Evolutionary conservation across 805 yeast genomes (phyloP).

Genomic region (Yarrowia keelungensis): DNA sequence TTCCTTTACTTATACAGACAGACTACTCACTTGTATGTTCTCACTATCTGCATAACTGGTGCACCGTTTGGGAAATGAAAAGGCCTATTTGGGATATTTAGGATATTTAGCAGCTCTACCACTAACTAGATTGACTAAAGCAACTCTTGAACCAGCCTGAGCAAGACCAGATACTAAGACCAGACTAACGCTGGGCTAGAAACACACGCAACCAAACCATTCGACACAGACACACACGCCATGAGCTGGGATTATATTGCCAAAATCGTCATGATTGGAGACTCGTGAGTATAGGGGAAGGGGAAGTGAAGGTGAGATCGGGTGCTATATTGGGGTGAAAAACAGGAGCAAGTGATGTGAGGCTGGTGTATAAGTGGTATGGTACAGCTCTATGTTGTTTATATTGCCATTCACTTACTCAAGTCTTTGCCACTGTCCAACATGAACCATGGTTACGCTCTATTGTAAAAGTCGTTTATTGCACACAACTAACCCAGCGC

Average conservation of each 20-base stretch:
- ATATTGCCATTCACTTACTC: too few species aligned
- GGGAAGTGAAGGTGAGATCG: too few species aligned
- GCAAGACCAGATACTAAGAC: not conserved
- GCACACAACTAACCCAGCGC: constrained; percentile 43
- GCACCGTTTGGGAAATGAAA: constrained; percentile 36
- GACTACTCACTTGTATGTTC: too few species aligned
- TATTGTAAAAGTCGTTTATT: too few species aligned
- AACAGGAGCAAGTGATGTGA: too few species aligned
- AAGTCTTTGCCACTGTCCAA: too few species aligned
- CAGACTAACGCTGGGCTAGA: not conserved
- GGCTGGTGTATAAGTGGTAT: too few species aligned
- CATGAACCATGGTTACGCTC: too few species aligned
- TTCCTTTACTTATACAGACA: too few species aligned
- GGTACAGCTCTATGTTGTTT: too few species aligned
- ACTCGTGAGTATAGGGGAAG: constrained; percentile 46
- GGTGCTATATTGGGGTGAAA: too few species aligned
- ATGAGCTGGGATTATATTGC: constrained; percentile 37
- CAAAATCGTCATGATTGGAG: constrained; percentile 50
- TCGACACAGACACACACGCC: not conserved
- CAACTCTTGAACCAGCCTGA: constrained; percentile 1
- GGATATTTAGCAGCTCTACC: too few species aligned
- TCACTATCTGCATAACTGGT: not conserved
- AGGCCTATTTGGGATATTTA: constrained; percentile 10
- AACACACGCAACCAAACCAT: not conserved
- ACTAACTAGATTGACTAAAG: not conserved